Conservation (phyloP, 768 basidiomycete species). For the Tylopilus rubrobrunneus region DNA sequence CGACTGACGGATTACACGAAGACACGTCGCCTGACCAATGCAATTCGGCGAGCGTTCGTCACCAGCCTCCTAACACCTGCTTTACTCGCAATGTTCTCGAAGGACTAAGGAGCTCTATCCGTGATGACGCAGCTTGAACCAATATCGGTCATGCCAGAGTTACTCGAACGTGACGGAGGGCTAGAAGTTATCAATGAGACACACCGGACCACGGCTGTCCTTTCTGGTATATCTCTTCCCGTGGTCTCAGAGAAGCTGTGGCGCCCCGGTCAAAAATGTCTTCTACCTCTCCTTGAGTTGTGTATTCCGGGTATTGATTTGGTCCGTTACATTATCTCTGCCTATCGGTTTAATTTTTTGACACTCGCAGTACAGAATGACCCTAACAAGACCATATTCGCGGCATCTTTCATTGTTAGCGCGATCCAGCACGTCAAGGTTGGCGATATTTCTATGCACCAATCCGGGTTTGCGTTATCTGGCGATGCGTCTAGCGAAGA, state of each 20-base stretch:
- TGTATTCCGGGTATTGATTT: conserved; percentile 91
- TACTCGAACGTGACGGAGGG: conserved; percentile 86
- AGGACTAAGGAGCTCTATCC: conserved; percentile 78
- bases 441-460: conserved; percentile 66
- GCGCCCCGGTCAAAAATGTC: conserved; percentile 83
- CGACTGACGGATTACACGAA: conserved; percentile 23
- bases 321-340: conserved; percentile 36
- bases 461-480: conserved; percentile 52
- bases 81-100: conserved; percentile 87
- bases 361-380: conserved; percentile 53
- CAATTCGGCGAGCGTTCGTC: conserved; percentile 81
- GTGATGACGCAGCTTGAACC: conserved; percentile 80
- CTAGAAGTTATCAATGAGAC: conserved; percentile 95
- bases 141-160: conserved; percentile 79
- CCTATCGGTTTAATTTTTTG: neutral
- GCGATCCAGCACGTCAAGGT: conserved; percentile 74
- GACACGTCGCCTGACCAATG: conserved; percentile 74
- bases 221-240: conserved; percentile 72
- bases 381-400: conserved; percentile 73
- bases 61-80: conserved; percentile 79
- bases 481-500: conserved; percentile 52
- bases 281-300: conserved; percentile 83
- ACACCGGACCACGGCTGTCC: conserved; percentile 86
- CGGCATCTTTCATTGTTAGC: conserved; percentile 74
- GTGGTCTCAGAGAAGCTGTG: conserved; percentile 75